Evolutionary conservation across 352 stramenopile species (phyloP).

Genomic region (Pythium monospermum): DNA sequence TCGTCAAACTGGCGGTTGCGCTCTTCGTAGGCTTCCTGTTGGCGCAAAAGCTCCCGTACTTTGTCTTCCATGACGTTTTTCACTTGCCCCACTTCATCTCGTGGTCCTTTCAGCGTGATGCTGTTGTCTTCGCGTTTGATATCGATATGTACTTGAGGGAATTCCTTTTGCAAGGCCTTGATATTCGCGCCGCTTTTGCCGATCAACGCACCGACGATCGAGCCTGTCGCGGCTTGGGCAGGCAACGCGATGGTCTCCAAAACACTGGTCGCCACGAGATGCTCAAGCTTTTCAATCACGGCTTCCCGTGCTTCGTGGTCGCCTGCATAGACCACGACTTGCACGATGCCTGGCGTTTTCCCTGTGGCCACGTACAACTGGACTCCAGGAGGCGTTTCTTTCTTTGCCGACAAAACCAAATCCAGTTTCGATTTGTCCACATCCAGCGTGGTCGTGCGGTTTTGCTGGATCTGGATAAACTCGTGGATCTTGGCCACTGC

Average conservation of each 20-base stretch:
- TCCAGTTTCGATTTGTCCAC: constrained; percentile 44
- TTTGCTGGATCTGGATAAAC: constrained; percentile 46
- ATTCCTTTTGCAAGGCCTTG: constrained; percentile 56
- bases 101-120: constrained; percentile 54
- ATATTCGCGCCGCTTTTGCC: constrained; percentile 81
- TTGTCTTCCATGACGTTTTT: constrained; percentile 68
- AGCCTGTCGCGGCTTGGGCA: constrained; percentile 26
- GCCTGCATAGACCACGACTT: constrained; percentile 50
- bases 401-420: constrained; percentile 46
- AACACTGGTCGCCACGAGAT: constrained; percentile 45
- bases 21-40: constrained; percentile 44
- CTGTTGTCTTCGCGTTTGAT: constrained; percentile 44
- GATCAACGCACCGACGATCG: constrained; percentile 69
- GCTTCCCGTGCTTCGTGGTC: constrained; percentile 55
- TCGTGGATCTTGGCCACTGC: constrained; percentile 53
- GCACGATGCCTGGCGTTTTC: constrained; percentile 28
- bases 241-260: constrained; percentile 48
- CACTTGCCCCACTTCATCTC: constrained; percentile 44
- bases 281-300: constrained; percentile 57
- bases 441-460: constrained; percentile 38
- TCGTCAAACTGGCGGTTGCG: constrained; percentile 32
- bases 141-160: constrained; percentile 55
- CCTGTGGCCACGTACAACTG: constrained; percentile 49
- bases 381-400: constrained; percentile 34
- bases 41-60: constrained; percentile 50